These are phyloP conservation scores for Astrothelium subdiscretum DNA, from an alignment of 495 filamentous ascomycete genomes.

Conservation along the genomic window DNA sequence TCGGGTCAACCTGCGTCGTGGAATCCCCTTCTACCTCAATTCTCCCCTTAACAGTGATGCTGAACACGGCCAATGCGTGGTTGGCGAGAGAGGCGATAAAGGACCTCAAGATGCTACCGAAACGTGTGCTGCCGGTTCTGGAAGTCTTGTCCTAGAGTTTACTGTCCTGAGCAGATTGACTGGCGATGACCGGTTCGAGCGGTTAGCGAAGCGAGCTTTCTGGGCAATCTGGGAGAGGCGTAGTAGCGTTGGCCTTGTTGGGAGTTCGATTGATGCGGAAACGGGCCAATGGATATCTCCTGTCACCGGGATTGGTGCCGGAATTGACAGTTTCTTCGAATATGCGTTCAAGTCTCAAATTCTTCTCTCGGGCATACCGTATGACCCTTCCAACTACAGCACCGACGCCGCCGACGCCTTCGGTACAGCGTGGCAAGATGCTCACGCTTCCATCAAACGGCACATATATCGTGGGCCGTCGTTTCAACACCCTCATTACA, in stretches of 20 bases:
- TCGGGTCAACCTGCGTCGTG: slow-evolving; percentile 82
- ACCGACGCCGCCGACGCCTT: slow-evolving; percentile 62
- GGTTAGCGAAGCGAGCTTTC: slow-evolving; percentile 81
- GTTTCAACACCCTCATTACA: slow-evolving; percentile 74
- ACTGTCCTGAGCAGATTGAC: slow-evolving; percentile 81
- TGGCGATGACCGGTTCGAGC: slow-evolving; percentile 75
- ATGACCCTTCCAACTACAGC: slow-evolving; percentile 23
- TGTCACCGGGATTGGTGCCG: slow-evolving; percentile 85
- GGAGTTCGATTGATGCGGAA: slow-evolving; percentile 85
- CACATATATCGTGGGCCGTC: slow-evolving; percentile 55
- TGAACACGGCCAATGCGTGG: slow-evolving; percentile 31
- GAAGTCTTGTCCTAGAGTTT: slow-evolving; percentile 87
- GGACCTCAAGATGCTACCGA: slow-evolving; percentile 67
- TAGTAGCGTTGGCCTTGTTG: slow-evolving; percentile 78
- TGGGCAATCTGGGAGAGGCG: slow-evolving; percentile 87
- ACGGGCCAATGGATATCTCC: slow-evolving; percentile 79
- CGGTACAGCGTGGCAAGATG: slow-evolving; percentile 71
- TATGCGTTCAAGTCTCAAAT: slow-evolving; percentile 93
- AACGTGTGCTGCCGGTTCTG: slow-evolving; percentile 91
- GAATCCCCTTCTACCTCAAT: slow-evolving; percentile 80
- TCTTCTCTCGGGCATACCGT: slow-evolving; percentile 55
- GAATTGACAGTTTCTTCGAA: slow-evolving; percentile 95
- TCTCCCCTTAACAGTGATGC: slow-evolving; percentile 51
- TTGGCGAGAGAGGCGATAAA: slow-evolving; percentile 28
- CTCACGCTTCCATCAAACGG: slow-evolving; percentile 73